phyloP scores from a whole-genome alignment of 1,284 basidiomycete species.

The Mycosarcoma maydis region DNA sequence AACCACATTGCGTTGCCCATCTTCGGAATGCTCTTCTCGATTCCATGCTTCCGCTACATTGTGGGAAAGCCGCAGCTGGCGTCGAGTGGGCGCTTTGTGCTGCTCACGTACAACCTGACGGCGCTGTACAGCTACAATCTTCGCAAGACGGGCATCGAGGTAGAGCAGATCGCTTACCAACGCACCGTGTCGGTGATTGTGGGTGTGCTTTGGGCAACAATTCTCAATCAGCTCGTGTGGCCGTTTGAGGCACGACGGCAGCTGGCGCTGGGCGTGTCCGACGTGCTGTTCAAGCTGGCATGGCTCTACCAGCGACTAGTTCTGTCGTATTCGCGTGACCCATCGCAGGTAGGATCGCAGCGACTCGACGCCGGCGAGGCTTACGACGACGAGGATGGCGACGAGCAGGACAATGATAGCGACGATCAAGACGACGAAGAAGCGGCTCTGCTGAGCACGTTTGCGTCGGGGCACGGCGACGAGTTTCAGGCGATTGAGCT shows the following conservation, averaged over 20 bases:
- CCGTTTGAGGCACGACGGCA: constrained; percentile 90
- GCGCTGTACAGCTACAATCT: constrained; percentile 79
- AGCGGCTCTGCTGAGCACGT: constrained; percentile 37
- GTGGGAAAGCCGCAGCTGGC: constrained; percentile 72
- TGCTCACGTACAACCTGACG: constrained; percentile 81
- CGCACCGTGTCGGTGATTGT: constrained; percentile 83
- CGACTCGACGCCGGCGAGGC: background rate
- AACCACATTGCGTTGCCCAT: constrained; percentile 79
- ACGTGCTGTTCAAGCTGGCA: constrained; percentile 68
- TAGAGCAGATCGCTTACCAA: constrained; percentile 78
- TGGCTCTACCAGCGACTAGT: constrained; percentile 62
- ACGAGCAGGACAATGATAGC: background rate
- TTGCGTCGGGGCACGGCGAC: constrained; percentile 32
- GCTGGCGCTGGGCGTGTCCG: constrained; percentile 82
- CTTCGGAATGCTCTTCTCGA: constrained; percentile 87
- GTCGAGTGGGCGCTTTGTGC: constrained; percentile 59
- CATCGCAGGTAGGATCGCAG: constrained; percentile 8
- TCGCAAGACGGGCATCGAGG: constrained; percentile 76
- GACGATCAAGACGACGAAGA: constrained; percentile 35
- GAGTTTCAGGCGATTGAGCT: constrained; percentile 77
- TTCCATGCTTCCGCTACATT: constrained; percentile 93
- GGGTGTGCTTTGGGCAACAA: constrained; percentile 87
- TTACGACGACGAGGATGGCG: constrained; percentile 11
- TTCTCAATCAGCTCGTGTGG: constrained; percentile 92
- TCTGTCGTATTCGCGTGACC: constrained; percentile 54